A percentile compares a stretch with the other conserved stretches of the same genome.
These are phyloP conservation scores for Ogataea ramenticola DNA, from an alignment of 805 yeast genomes.

Conservation along the genomic window DNA sequence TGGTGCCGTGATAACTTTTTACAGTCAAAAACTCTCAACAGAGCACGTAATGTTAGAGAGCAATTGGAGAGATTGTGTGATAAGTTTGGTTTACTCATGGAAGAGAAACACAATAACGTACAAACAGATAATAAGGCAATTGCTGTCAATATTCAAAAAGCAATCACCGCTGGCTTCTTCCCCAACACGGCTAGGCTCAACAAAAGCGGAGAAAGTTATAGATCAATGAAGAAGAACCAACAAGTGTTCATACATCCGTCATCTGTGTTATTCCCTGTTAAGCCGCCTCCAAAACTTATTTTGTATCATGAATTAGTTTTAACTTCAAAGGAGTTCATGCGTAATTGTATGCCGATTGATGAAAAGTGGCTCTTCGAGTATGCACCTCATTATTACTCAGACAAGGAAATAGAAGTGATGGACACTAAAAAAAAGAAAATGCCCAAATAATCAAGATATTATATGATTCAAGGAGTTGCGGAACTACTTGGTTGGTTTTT, in stretches of 20 bases:
- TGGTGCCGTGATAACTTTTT: conserved; percentile 87
- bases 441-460: too few relatives aligned
- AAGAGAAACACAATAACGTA: conserved; percentile 12
- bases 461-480: too few relatives aligned
- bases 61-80: conserved; percentile 61
- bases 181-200: conserved; percentile 56
- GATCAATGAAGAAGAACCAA: conserved; percentile 58
- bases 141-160: conserved; percentile 36
- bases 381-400: conserved; percentile 53
- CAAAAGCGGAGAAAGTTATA: conserved; percentile 61
- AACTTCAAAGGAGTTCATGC: conserved; percentile 85
- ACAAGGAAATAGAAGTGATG: conserved; percentile 7
- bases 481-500: too few relatives aligned
- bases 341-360: conserved; percentile 66
- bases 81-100: conserved; percentile 37
- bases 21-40: conserved; percentile 62
- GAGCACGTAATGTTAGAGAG: conserved; percentile 63
- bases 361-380: conserved; percentile 67
- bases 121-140: conserved; percentile 22
- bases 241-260: conserved; percentile 85
- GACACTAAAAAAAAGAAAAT: background rate
- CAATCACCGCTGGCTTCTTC: conserved; percentile 63
- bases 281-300: conserved; percentile 69
- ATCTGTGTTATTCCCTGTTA: conserved; percentile 53
- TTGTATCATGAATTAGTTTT: conserved; percentile 78